Percentiles rank a stretch among this genome's conserved stretches.
These are phyloP conservation scores for Ampelocalamus luodianensis DNA, from an alignment of 176 grass and related monocot species.

Conservation along the genomic window DNA sequence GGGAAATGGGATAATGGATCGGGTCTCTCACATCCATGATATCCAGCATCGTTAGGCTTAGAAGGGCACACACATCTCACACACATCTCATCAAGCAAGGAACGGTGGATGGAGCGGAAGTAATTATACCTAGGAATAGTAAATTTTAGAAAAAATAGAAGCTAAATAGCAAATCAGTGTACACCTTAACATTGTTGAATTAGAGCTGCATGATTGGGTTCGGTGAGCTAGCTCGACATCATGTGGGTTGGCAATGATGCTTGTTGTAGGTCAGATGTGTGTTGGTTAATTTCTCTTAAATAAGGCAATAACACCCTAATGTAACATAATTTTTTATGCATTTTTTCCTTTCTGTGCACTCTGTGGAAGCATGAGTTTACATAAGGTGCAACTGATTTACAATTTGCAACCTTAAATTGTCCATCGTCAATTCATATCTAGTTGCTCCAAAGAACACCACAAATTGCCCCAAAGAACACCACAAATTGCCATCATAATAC, in stretches of 20 bases:
- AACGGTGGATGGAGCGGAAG: too few relatives aligned
- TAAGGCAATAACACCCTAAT: background rate
- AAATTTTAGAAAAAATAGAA: too few relatives aligned
- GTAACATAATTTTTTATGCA: background rate
- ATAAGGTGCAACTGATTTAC: background rate
- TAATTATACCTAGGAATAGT: too few relatives aligned
- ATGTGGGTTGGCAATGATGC: background rate
- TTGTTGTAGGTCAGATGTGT: background rate
- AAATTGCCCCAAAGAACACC: background rate
- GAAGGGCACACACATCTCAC: too few relatives aligned
- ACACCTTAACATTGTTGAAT: background rate
- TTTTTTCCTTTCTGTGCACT: background rate
- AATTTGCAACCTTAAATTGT: background rate
- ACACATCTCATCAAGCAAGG: too few relatives aligned
- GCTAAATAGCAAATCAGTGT: background rate
- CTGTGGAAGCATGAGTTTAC: background rate
- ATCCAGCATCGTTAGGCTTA: too few relatives aligned
- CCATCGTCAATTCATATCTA: background rate
- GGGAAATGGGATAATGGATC: too few relatives aligned
- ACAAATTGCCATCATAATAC: background rate
- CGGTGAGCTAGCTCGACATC: background rate
- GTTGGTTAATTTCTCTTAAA: background rate
- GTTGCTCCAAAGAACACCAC: background rate
- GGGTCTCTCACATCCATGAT: too few relatives aligned
- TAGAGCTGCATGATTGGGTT: background rate